Conservation (phyloP, 768 basidiomycete species). For the Lentinula detonsa region DNA sequence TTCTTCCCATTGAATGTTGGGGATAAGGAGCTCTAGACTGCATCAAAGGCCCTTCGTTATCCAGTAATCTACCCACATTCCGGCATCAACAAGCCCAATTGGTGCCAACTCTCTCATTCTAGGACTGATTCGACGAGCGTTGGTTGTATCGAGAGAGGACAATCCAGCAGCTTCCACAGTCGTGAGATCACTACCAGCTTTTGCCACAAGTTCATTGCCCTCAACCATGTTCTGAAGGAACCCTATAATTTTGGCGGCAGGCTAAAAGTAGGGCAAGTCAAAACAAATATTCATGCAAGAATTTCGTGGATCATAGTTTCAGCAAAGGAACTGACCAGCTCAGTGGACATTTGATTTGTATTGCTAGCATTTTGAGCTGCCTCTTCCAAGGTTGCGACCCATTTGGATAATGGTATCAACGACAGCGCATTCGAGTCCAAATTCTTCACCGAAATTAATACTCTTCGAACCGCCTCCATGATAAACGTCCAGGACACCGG, state of each 20-base stretch:
- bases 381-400: background rate
- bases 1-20: too few relatives aligned
- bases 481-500: constrained; percentile 4
- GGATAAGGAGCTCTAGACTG: too few relatives aligned
- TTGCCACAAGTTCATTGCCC: background rate
- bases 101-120: constrained; percentile 11
- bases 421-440: background rate
- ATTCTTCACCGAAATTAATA: background rate
- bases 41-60: background rate
- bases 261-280: background rate
- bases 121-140: constrained; percentile 9
- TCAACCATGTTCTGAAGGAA: background rate
- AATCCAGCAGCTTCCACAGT: background rate
- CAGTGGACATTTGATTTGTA: background rate
- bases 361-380: background rate
- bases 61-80: constrained; percentile 17
- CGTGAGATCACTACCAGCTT: background rate
- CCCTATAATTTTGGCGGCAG: background rate
- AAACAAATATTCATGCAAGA: background rate
- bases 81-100: constrained; percentile 10
- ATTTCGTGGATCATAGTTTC: too few relatives aligned
- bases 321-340: background rate
- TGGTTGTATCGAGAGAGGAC: constrained; percentile 8
- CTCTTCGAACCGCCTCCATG: background rate
- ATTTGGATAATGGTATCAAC: background rate